Evolutionary conservation across 495 filamentous ascomycete genomes (phyloP), one percentile per base, ranked within the genome.

Genomic region (Penicillium atrosanguineum): DNA sequence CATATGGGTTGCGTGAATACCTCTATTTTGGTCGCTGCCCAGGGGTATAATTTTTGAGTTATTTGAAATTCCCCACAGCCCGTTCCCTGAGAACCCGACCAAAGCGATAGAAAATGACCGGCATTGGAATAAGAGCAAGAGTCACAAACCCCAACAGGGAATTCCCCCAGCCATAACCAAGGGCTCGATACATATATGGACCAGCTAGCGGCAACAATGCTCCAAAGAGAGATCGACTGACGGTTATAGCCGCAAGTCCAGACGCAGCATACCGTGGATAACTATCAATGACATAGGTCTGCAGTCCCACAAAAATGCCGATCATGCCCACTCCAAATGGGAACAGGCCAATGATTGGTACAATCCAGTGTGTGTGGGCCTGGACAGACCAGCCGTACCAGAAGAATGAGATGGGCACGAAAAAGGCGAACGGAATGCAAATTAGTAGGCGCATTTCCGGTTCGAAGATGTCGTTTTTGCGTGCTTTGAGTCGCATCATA

Each of bases 301-400:
- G 55, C 0, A 55, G 15, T 1, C 48, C 48, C 1, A 11, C 15
- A 15, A 52, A 59, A 12, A 56, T 46, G 36, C 52, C 49, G 9
- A 58, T 25, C 16, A 39, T 50, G 26, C 57, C 46, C 40, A 61
- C 43, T 1, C 46, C 56, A 26, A 58, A 56, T 0, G 46, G 29
- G 15, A 52, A 46, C 2, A 59, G 53, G 0, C 82, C 77, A 6
- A 89, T 65, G 48, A 83, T 78, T 0, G 86, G 87, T 4, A 86
- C 80, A 16, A 84, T 81, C 73, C 83, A 89, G 48, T 81, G 75
- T 1, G 84, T 72, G 11, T 63, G 58, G 0, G 63, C 40, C 3
- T 74, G 60, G 0, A 79, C 78, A 4, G 81, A 76, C 83, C 83
- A 90, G 11, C 83, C 87, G 11, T 86, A 73, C 87, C 86, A 90